Evolutionary conservation across 192 early-diverging fungal species (phyloP).

Genomic region (Coemansia sp.): DNA sequence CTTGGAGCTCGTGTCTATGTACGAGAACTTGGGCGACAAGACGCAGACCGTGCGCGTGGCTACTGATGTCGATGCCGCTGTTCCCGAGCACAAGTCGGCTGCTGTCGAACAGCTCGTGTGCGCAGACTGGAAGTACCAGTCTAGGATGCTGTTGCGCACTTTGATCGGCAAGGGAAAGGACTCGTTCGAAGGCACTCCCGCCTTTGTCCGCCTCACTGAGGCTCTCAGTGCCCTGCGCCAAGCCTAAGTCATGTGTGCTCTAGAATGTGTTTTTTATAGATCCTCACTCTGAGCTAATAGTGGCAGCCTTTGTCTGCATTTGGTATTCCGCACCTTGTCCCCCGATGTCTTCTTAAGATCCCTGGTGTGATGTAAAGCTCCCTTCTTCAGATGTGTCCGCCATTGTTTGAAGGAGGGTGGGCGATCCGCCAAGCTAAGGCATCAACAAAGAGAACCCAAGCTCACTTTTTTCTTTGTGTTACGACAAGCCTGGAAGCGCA

Average conservation of each 20-base stretch:
- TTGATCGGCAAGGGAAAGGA: slow-evolving; percentile 80
- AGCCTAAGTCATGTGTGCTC: not conserved
- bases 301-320: no score
- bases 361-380: no score
- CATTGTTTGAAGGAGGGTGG: not conserved
- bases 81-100: slow-evolving; percentile 26
- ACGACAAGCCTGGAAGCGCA: no score
- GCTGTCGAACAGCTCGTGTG: slow-evolving; percentile 60
- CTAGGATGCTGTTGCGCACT: slow-evolving; percentile 75
- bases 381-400: not conserved
- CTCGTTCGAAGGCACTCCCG: slow-evolving; percentile 64
- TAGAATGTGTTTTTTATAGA: not conserved
- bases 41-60: slow-evolving; percentile 43
- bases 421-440: not conserved
- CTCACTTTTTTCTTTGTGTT: no score
- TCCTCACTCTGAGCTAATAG: no score
- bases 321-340: no score
- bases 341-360: no score
- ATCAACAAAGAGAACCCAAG: not conserved
- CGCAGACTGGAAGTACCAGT: slow-evolving; percentile 87
- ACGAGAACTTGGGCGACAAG: slow-evolving; percentile 68
- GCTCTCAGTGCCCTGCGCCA: slow-evolving; percentile 60
- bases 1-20: slow-evolving; percentile 75
- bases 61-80: not conserved
- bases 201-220: slow-evolving; percentile 62